A percentile compares a stretch with the other conserved stretches of the same genome.
Conservation (phyloP, 345 rosid genomes). For the Sonneratia caseolaris region DNA sequence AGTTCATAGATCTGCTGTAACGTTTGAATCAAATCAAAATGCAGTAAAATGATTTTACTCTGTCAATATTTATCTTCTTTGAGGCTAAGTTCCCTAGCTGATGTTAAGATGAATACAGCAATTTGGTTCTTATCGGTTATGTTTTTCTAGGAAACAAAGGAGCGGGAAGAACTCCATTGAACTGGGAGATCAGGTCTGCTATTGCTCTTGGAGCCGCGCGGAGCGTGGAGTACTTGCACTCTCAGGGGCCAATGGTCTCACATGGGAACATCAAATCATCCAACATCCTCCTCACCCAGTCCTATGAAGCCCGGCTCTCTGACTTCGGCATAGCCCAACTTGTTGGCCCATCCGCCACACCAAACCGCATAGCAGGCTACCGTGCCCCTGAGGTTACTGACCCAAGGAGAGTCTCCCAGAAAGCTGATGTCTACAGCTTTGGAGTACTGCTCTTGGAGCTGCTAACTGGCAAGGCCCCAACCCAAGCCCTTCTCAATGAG, state of each 20-base stretch:
- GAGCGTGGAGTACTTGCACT: slow-evolving; percentile 37
- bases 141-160: slow-evolving; percentile 32
- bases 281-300: slow-evolving; percentile 39
- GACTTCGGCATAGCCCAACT: slow-evolving; percentile 43
- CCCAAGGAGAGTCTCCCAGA: slow-evolving; percentile 39
- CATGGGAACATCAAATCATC: slow-evolving; percentile 49
- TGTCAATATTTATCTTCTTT: too few species aligned
- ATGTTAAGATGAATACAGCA: not conserved
- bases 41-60: too few species aligned
- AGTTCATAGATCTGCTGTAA: too few species aligned
- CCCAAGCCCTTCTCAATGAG: slow-evolving; percentile 34
- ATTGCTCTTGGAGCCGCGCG: slow-evolving; percentile 45
- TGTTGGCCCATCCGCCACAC: slow-evolving; percentile 35
- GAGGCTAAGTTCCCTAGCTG: too few species aligned
- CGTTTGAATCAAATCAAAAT: too few species aligned
- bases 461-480: slow-evolving; percentile 40
- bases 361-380: slow-evolving; percentile 40
- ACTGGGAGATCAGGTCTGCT: slow-evolving; percentile 34
- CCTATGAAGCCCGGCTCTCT: slow-evolving; percentile 32
- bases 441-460: slow-evolving; percentile 44
- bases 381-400: slow-evolving; percentile 50
- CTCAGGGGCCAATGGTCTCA: slow-evolving; percentile 30
- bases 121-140: not conserved
- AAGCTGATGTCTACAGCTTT: slow-evolving; percentile 45
- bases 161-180: slow-evolving; percentile 39